Conservation (phyloP, 345 rosid species). For the Aquilaria yunnanensis region DNA sequence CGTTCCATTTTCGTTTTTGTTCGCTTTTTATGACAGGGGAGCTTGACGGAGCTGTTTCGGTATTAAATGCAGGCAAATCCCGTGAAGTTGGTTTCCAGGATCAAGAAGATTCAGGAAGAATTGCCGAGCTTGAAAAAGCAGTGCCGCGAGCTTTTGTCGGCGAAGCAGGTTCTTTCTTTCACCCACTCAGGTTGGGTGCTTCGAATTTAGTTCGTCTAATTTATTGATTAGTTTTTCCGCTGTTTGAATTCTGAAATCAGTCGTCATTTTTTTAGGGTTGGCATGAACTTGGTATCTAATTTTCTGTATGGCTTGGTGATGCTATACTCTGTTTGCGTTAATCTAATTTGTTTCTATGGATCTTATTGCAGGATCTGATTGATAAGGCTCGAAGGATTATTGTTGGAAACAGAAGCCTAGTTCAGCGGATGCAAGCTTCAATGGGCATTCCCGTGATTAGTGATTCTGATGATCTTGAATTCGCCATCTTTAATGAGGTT, state of each 20-base stretch:
- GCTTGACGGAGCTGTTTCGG: neutral
- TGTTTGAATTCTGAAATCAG: neutral
- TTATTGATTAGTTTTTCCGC: neutral
- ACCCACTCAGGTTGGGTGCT: too few species aligned
- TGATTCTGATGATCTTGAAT: constrained; percentile 54
- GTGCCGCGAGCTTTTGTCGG: constrained; percentile 74
- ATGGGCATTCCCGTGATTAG: constrained; percentile 29
- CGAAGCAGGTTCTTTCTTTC: constrained; percentile 62
- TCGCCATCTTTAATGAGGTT: constrained; percentile 79
- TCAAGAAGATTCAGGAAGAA: constrained; percentile 80
- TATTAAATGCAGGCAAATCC: constrained; percentile 63
- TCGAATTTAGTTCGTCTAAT: too few species aligned
- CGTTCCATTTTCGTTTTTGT: neutral
- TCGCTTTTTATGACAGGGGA: neutral
- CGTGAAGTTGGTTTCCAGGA: constrained; percentile 60
- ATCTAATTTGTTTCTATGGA: constrained; percentile 6
- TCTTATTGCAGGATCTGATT: constrained; percentile 63
- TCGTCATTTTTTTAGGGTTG: neutral
- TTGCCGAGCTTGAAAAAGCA: constrained; percentile 51
- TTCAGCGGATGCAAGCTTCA: constrained; percentile 63
- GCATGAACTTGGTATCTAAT: neutral
- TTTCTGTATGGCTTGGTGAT: neutral
- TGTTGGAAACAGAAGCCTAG: constrained; percentile 56
- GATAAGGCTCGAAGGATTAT: constrained; percentile 75
- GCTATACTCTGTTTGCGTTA: neutral